Conservation (phyloP, 257 asterid genomes). For the Nicotiana noctiflora region DNA sequence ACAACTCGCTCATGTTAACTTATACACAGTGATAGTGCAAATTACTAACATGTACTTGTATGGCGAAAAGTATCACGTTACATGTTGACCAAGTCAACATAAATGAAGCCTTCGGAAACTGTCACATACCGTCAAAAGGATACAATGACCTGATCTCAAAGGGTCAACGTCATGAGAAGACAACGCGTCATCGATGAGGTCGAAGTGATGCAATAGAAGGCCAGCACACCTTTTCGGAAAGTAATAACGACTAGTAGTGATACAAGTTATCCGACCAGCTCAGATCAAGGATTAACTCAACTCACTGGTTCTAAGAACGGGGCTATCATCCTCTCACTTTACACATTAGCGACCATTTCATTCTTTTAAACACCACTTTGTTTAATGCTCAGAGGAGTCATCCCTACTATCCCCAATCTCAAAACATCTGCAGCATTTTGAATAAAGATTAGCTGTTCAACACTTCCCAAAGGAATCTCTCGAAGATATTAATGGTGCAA, state of each 20-base stretch:
- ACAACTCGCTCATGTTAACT: too few species aligned
- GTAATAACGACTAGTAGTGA: too few species aligned
- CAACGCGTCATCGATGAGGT: too few species aligned
- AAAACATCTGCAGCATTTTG: not conserved
- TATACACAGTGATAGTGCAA: not conserved
- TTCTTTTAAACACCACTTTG: not conserved
- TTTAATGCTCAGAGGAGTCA: not conserved
- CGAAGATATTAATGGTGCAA: not conserved
- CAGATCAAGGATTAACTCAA: conserved; percentile 1
- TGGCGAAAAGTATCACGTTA: too few species aligned
- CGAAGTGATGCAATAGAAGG: too few species aligned
- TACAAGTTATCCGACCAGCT: not conserved
- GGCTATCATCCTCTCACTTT: not conserved
- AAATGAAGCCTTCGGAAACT: too few species aligned
- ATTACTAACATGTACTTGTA: not conserved
- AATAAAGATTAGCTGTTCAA: not conserved
- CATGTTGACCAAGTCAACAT: too few species aligned
- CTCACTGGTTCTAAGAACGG: not conserved
- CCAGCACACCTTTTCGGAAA: too few species aligned
- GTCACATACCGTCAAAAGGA: too few species aligned
- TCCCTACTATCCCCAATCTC: not conserved
- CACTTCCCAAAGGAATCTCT: not conserved
- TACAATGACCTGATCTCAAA: too few species aligned
- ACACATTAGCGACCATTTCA: not conserved
- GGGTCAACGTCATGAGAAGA: too few species aligned